Evolutionary conservation across 75 land plant species (phyloP), one percentile per base, ranked within the genome.

Genomic region (Sequoiadendron giganteum): DNA sequence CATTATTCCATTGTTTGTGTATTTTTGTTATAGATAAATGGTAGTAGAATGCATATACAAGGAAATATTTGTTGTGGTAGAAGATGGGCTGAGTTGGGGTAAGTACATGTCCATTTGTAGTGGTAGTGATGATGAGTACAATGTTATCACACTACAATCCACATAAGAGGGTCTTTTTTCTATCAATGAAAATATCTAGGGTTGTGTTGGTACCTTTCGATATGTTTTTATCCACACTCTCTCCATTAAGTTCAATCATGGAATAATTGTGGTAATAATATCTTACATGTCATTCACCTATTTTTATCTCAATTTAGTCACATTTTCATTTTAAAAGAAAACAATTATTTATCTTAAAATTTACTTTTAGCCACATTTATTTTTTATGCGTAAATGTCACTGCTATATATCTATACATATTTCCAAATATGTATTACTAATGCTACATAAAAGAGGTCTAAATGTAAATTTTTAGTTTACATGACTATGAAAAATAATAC

Each of bases 31-130:
- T 88, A 91, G 92, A 55, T 91, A 91, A 45, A 34, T n/a, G 15
- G 92, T 91, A 1, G 88, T 87, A 85, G 92, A 91, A 83, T 76
- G 87, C 8, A 87, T 91, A 21, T 90, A 88, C 54, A 91, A 91
- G 55, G 92, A 91, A 48, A 85, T 88, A 49, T 89, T 89, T 73
- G 54, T 90, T 47, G 70, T 56, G 4, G 87, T 91, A 47, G 39
- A 54, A 21, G 82, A 90, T 76, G 91, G 89, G 13, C 65, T 52
- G 45, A 79, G 78, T 78, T 91, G 92, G 92, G 89, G 86, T 28
- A 91, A 91, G 88, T 91, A 90, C 34, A 91, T 91, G 92, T 91
- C 91, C 30, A 49, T 90, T 15, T 72, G 85, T 70, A 91, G 92
- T 11, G 72, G 72, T 83, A 39, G 36, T 8, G 88, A 34, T 19